Base-by-base conservation (phyloP, 371 early-diverging fungal species). In the Amoeboaphelidium protococcarum region DNA sequence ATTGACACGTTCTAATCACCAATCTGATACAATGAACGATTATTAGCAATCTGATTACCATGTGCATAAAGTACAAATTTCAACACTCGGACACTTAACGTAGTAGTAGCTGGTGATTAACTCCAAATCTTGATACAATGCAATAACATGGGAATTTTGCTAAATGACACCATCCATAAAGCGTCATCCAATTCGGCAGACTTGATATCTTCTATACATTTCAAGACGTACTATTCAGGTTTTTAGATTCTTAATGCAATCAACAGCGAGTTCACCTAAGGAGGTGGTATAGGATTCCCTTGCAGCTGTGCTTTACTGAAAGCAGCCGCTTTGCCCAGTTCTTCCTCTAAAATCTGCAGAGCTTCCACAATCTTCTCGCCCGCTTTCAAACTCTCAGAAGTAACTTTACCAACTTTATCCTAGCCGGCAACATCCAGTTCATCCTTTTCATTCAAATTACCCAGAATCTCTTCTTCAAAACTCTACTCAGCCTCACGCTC, bases 301-400 rank as follows among this genome's bases (percentile, higher is more conserved):
- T n/a, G n/a, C 16, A 23, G 24, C 13, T 23, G 24, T 44, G 44
- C n/a, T 25, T 23, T 24, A 23, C 69, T 71, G 40, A 57, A 58
- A 37, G 44, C 47, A 16, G 53, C 58, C 24, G 51, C 23, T 25
- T 45, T 54, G 13, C 45, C 54, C 43, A 68, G 69, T 54, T 88
- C 86, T 52, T 76, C 73, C 49, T 82, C 82, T 47, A 75, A 82
- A 47, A 87, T 59, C 26, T 83, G 82, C 41, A 90, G 64, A 3
- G 90, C 87, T 56, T 89, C 88, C 51, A 87, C 71, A 24, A 90
- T 70, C 37, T 75, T 67, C 57, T 94, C 91, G 54, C 86, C 88
- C 10, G 90, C 79, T 57, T 86, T 85, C 26, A 92, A 66, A 19
- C 88, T 78, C 52, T 82, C 85, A 65, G 76, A 69, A 2, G 87